These are phyloP conservation scores for Epichloe aotearoae DNA, from an alignment of 2,329 filamentous ascomycete species.

Conservation along the genomic window DNA sequence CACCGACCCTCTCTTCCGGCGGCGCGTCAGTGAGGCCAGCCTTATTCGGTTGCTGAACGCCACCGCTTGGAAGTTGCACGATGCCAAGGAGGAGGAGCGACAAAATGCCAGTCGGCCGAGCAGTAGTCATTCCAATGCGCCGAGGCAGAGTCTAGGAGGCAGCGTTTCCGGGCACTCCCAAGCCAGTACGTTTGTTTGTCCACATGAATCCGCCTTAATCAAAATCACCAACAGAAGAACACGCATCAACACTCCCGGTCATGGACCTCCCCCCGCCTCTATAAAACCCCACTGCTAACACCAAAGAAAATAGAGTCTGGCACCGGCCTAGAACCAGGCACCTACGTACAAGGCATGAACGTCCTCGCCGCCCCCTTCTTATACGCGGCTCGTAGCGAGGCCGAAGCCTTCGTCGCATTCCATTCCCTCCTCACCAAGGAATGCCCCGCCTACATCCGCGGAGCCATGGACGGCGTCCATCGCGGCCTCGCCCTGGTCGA, in stretches of 20 bases:
- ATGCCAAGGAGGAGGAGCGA: constrained; percentile 46
- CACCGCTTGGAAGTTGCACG: constrained; percentile 84
- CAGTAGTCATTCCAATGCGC: constrained; percentile 22
- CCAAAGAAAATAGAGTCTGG: constrained; percentile 53
- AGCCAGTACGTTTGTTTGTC: constrained; percentile 23
- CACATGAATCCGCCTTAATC: background rate
- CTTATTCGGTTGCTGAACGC: constrained; percentile 90
- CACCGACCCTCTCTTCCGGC: constrained; percentile 91
- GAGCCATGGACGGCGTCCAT: constrained; percentile 95
- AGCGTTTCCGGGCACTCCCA: constrained; percentile 25
- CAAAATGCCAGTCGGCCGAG: constrained; percentile 21
- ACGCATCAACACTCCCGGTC: background rate
- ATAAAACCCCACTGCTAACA: background rate
- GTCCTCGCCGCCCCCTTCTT: constrained; percentile 91
- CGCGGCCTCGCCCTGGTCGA: constrained; percentile 83
- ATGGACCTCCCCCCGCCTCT: background rate
- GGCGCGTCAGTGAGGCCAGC: constrained; percentile 89
- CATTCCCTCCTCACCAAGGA: constrained; percentile 77
- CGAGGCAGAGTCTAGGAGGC: constrained; percentile 19
- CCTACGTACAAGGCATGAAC: constrained; percentile 98
- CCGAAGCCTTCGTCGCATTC: constrained; percentile 87
- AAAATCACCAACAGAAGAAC: background rate
- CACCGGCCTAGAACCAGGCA: constrained; percentile 52
- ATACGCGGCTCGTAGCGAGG: constrained; percentile 86
- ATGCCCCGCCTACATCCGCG: constrained; percentile 85